Conservation (phyloP, 1,284 basidiomycete species). For the Cutaneotrichosporon cavernicola region DNA sequence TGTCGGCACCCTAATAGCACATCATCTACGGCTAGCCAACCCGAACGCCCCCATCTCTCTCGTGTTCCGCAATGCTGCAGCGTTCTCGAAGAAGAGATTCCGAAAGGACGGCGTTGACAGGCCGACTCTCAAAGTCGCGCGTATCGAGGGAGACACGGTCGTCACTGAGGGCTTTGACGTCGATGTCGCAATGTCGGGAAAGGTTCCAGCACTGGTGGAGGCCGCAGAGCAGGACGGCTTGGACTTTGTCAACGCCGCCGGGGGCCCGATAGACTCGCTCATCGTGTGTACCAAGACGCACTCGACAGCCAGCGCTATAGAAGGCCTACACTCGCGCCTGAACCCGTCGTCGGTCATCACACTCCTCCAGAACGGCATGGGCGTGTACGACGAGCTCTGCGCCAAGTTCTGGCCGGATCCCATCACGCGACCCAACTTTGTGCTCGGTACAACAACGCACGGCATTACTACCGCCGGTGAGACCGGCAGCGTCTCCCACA, state of each 20-base stretch:
- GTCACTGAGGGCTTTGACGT: slow-evolving; percentile 28
- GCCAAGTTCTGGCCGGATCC: slow-evolving; percentile 70
- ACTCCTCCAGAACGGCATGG: slow-evolving; percentile 87
- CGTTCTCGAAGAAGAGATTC: slow-evolving; percentile 8
- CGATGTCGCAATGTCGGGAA: slow-evolving; percentile 17
- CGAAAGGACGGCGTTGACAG: background rate
- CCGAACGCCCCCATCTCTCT: slow-evolving; percentile 63
- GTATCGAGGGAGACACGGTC: slow-evolving; percentile 15
- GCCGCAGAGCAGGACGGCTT: slow-evolving; percentile 6
- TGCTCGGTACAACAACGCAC: slow-evolving; percentile 80
- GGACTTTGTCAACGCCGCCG: background rate
- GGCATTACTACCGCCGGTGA: slow-evolving; percentile 55
- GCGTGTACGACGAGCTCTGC: slow-evolving; percentile 77
- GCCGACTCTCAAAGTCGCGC: slow-evolving; percentile 12
- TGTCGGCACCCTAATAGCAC: slow-evolving; percentile 75
- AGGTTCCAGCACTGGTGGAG: background rate
- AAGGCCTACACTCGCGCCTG: slow-evolving; percentile 65
- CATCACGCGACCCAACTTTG: slow-evolving; percentile 73
- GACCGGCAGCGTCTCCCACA: slow-evolving; percentile 55
- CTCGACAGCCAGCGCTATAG: slow-evolving; percentile 63
- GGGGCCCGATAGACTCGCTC: slow-evolving; percentile 62
- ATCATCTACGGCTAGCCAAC: slow-evolving; percentile 66
- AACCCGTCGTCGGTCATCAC: slow-evolving; percentile 74
- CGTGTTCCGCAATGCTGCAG: slow-evolving; percentile 58
- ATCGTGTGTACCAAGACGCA: slow-evolving; percentile 81